A percentile compares a stretch with the other conserved stretches of the same genome.
phyloP scores from a whole-genome alignment of 1,284 basidiomycete genomes.

The Ceratobasidium sp. region DNA sequence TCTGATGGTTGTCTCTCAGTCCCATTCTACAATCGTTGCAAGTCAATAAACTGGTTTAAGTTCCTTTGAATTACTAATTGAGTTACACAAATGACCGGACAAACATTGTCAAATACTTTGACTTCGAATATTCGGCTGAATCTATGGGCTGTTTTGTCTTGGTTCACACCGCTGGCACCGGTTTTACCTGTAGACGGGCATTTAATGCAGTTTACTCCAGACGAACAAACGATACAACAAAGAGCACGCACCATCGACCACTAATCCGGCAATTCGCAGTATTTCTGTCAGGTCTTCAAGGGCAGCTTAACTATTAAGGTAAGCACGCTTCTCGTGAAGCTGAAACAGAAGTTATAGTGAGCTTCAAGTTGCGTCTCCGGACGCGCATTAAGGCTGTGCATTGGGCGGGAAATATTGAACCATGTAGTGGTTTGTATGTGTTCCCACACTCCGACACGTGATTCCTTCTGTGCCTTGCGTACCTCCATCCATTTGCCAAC shows the following conservation, averaged over 20 bases:
- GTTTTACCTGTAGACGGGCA: not conserved
- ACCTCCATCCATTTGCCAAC: not conserved
- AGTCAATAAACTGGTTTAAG: not conserved
- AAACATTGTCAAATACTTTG: not conserved
- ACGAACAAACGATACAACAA: no score
- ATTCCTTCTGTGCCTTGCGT: constrained; percentile 8
- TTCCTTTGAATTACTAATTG: not conserved
- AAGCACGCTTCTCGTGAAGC: no score
- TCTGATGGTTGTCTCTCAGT: not conserved
- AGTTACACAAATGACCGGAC: not conserved
- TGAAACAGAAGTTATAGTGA: no score
- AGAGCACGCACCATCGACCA: no score
- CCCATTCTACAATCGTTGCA: not conserved
- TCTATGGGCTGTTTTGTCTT: no score
- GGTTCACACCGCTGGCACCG: no score
- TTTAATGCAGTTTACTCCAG: no score
- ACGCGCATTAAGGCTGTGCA: not conserved
- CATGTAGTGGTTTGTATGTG: not conserved
- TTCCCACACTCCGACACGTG: constrained; percentile 1
- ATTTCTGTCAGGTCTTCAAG: no score
- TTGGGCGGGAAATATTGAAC: not conserved
- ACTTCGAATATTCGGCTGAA: not conserved
- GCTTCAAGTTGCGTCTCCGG: no score
- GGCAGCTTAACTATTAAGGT: no score
- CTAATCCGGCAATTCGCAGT: no score